Evolutionary conservation across 2,329 filamentous ascomycete genomes (phyloP), one percentile per base, ranked within the genome.

Genomic region (Pyrenochaeta sp.): DNA sequence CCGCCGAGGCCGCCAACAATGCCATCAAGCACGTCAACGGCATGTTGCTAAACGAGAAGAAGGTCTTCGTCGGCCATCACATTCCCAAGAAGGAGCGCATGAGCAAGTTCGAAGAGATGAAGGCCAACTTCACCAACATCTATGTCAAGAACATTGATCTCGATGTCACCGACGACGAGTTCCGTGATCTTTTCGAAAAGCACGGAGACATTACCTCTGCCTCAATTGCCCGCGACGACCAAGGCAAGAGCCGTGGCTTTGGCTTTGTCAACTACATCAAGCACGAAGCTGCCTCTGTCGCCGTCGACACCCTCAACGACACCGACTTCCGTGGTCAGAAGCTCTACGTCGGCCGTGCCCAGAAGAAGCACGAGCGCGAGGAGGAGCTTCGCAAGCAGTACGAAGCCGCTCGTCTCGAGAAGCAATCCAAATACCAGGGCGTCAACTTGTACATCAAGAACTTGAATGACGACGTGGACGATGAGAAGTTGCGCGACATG

Each of bases 41-140:
- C 74, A 99, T 99, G 94, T 81, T 99, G 74, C 78, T 99, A 72
- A 99, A 99, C 80, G 94, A 99, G 85, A 99, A 99, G 88, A 99
- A 99, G 85, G 94, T 99, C 57, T 99, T 95, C 65, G 94, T 99
- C 63, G 94, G 94, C 57, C 93, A 96, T 78, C 94, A 99, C 79
- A 97, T 99, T 68, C 92, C 94, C 74, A 97, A 97, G 88, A 97
- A 97, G 84, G 94, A 99, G 72, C 93, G 94, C 67, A 94, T 97
- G 84, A 96, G 90, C 90, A 99, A 99, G 81, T 97, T 97, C 65
- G 94, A 99, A 81, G 94, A 99, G 83, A 99, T 99, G 93, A 99
- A 99, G 87, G 94, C 94, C 76, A 99, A 99, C 83, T 99, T 95
- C 84, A 99, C 94, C 81, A 99, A 99, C 76, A 87, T 99, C 76